Percentiles rank a stretch among this genome's conserved stretches.
phyloP scores from a whole-genome alignment of 768 basidiomycete genomes.

The Macrocybe gigantea region DNA sequence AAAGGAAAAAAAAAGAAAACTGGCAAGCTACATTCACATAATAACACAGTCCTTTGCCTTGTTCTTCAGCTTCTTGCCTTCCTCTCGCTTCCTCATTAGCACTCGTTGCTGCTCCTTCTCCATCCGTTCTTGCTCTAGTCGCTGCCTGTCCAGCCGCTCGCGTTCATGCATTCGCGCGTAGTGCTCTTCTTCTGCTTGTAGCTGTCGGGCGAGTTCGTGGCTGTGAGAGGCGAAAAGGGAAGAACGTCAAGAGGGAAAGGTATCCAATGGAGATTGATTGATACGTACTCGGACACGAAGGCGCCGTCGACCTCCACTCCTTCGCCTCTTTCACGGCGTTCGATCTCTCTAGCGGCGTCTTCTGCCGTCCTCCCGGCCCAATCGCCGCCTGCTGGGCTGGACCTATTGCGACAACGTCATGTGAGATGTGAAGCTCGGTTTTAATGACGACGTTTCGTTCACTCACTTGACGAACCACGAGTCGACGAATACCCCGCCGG shows the following conservation, averaged over 20 bases:
- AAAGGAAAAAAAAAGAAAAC: no score
- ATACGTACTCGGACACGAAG: conserved; percentile 52
- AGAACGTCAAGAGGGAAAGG: conserved; percentile 1
- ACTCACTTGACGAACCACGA: conserved; percentile 42
- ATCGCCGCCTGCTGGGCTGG: conserved; percentile 74
- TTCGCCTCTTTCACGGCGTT: conserved; percentile 22
- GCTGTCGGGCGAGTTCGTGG: conserved; percentile 61
- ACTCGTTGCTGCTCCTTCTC: conserved; percentile 15
- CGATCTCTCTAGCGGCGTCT: conserved; percentile 46
- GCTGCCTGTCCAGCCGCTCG: conserved; percentile 21
- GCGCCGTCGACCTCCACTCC: conserved; percentile 21
- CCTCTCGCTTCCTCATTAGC: conserved; percentile 18
- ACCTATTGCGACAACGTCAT: conserved; percentile 11
- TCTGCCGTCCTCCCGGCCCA: conserved; percentile 71
- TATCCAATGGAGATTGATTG: neutral
- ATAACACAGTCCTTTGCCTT: conserved; percentile 42
- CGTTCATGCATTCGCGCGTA: conserved; percentile 32
- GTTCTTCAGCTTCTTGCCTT: conserved; percentile 32
- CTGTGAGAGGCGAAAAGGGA: conserved; percentile 26
- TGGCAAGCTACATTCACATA: conserved; percentile 31
- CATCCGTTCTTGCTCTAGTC: conserved; percentile 14
- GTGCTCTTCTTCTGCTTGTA: conserved; percentile 80
- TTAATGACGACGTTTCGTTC: no score
- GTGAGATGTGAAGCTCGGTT: neutral
- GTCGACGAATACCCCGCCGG: conserved; percentile 74